A percentile compares a stretch with the other conserved stretches of the same genome.
Conservation (phyloP, 345 rosid species). For the Linum tenue region DNA sequence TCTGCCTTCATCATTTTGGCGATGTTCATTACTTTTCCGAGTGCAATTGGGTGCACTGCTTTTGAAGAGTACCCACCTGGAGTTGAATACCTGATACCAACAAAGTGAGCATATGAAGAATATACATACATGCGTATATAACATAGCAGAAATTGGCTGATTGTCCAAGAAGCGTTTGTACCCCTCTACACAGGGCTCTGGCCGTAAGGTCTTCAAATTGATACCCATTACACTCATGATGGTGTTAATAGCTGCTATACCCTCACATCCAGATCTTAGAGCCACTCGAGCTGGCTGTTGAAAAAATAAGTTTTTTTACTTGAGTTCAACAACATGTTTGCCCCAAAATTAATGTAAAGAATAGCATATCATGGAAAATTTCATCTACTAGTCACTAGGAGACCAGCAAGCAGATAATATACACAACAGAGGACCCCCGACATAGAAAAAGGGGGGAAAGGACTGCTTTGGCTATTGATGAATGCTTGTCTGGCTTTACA, state of each 20-base stretch:
- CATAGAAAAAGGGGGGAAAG: too few species aligned
- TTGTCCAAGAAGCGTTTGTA: constrained; percentile 33
- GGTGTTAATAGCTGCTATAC: constrained; percentile 82
- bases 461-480: too few species aligned
- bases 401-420: too few species aligned
- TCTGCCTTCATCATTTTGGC: constrained; percentile 86
- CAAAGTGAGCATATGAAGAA: constrained; percentile 12
- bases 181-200: constrained; percentile 99
- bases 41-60: constrained; percentile 95
- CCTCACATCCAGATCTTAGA: constrained; percentile 71
- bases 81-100: constrained; percentile 63
- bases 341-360: background rate
- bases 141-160: constrained; percentile 7
- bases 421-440: too few species aligned
- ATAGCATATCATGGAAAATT: background rate
- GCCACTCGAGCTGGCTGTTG: constrained; percentile 85
- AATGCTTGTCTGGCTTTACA: too few species aligned
- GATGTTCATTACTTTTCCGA: constrained; percentile 79
- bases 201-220: constrained; percentile 66
- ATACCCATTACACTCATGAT: constrained; percentile 99
- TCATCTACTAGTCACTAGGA: too few species aligned
- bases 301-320: background rate
- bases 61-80: constrained; percentile 95
- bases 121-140: background rate
- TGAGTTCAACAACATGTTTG: background rate